These are phyloP conservation scores for Xylaria multiplex DNA, from an alignment of 2,329 filamentous ascomycete species.

Conservation along the genomic window DNA sequence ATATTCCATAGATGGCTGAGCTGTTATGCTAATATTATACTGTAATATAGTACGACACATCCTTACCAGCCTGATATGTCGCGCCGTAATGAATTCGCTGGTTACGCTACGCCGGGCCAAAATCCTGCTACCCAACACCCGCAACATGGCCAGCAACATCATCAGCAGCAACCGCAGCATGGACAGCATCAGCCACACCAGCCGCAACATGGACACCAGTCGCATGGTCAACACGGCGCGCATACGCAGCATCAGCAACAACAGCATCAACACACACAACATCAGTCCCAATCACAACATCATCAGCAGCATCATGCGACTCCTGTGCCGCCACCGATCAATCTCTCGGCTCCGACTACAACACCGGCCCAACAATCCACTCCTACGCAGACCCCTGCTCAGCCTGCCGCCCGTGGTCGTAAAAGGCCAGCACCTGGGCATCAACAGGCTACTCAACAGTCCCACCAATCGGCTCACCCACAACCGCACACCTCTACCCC, in stretches of 20 bases:
- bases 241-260: conserved; percentile 52
- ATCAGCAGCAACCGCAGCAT: conserved; percentile 51
- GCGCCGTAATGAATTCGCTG: conserved; percentile 57
- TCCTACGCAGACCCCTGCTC: conserved; percentile 49
- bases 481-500: conserved; percentile 43
- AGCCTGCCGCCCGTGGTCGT: conserved; percentile 49
- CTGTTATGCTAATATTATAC: conserved; percentile 49
- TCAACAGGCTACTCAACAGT: conserved; percentile 36
- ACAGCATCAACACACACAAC: conserved; percentile 51
- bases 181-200: conserved; percentile 51
- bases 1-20: conserved; percentile 37
- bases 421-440: conserved; percentile 50
- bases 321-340: conserved; percentile 52
- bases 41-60: conserved; percentile 57
- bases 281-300: conserved; percentile 51
- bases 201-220: conserved; percentile 46
- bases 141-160: conserved; percentile 48
- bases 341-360: conserved; percentile 47
- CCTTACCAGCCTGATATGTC: conserved; percentile 63
- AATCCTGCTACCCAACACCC: conserved; percentile 50
- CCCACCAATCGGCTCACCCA: conserved; percentile 37
- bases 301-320: conserved; percentile 51
- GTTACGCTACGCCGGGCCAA: conserved; percentile 44
- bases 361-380: conserved; percentile 50
- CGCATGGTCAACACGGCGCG: conserved; percentile 47